Evolutionary conservation across 768 basidiomycete species (phyloP), one percentile per base, ranked within the genome.

Genomic region (Boletus insuetus): DNA sequence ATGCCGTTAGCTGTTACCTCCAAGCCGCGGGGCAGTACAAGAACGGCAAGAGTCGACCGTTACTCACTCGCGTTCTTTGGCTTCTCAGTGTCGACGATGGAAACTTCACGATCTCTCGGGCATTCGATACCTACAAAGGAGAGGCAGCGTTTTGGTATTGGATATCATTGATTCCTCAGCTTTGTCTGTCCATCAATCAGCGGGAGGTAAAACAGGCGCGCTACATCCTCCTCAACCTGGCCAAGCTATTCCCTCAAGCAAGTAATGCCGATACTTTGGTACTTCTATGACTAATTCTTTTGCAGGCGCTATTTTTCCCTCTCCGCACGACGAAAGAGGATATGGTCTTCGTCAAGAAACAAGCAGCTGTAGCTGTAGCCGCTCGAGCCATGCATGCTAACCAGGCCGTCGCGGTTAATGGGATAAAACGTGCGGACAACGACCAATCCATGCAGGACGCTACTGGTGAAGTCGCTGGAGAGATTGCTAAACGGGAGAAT

Each of bases 91-190:
- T 98, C 17, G 97, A 99, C 66, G 96, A 99, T 56, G 76, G 71
- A 16, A 73, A 76, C 22, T 79, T 85, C 55, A 83, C 83, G 2
- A 85, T 91, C 52, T 86, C 88, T 22, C 81, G 86, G 42, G 87
- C 89, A 0, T 97, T 97, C 63, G 94, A 98, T 67, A 88, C 86
- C 22, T 97, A 97, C 74, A 96, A 95, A 69, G 96, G 96, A 56
- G 96, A 98, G 65, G 85, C 91, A 4, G 94, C 94, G 13, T 90
- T 89, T 60, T 99, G 97, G 97, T 98, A 93, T 71, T 99, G 97
- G 97, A 95, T 99, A 62, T 91, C 96, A 1, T 77, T 98, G 53
- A 94, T 97, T 43, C 97, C 97, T 4, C 96, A 99, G 65, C 81
- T 99, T 10, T 86, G 94, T 59, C 70, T 89, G 51, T 95, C 96